Conservation (phyloP, 208 protist genomes). For the Baffinella frigidus region DNA sequence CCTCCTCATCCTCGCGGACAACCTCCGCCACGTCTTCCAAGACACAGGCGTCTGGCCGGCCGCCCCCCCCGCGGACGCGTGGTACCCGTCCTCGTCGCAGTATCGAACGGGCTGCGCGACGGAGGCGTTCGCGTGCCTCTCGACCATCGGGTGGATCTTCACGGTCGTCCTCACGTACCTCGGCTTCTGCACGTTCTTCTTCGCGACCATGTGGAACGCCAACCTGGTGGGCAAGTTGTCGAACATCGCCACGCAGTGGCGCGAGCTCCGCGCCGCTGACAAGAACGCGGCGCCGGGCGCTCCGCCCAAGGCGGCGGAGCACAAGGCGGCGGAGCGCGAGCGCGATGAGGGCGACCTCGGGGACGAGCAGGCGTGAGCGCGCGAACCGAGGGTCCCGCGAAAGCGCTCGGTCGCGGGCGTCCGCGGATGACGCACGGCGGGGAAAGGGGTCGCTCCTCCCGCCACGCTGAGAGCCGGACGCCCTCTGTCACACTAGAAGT, state of each 20-base stretch:
- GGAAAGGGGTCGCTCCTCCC: too few relatives aligned
- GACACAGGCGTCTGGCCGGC: background rate
- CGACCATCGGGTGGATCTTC: constrained; percentile 14
- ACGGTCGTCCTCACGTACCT: background rate
- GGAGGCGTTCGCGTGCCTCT: constrained; percentile 18
- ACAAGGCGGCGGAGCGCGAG: too few relatives aligned
- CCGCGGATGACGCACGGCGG: too few relatives aligned
- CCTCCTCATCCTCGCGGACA: background rate
- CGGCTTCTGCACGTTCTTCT: constrained; percentile 12
- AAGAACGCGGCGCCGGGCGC: too few relatives aligned
- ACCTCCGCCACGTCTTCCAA: background rate
- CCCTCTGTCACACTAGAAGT: too few relatives aligned
- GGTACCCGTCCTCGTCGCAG: background rate
- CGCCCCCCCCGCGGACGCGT: too few relatives aligned
- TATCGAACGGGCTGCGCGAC: background rate
- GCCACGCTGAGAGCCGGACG: too few relatives aligned
- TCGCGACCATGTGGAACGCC: constrained; percentile 24
- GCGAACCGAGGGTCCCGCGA: too few relatives aligned
- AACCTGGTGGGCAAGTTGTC: constrained; percentile 15
- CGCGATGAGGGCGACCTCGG: too few relatives aligned
- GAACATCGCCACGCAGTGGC: background rate
- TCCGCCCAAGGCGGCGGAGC: too few relatives aligned
- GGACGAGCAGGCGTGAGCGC: too few relatives aligned
- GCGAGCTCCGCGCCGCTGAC: background rate
- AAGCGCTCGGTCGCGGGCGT: too few relatives aligned